Conservation (phyloP, 1,284 basidiomycete species). For the Rhodotorula sp. region DNA sequence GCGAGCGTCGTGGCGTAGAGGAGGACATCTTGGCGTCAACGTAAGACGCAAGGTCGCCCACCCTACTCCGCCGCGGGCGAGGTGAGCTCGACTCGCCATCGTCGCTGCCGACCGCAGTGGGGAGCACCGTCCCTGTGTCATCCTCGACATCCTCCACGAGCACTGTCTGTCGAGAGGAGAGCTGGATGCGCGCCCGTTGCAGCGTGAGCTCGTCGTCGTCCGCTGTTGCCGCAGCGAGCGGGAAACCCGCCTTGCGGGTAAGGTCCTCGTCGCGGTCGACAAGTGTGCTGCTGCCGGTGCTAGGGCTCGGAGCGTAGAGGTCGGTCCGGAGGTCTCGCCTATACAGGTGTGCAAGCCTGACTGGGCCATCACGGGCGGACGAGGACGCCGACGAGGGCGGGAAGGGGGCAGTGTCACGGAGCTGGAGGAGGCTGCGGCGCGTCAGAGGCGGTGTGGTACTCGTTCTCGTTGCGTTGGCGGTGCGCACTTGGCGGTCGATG, state of each 20-base stretch:
- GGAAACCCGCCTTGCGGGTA: neutral
- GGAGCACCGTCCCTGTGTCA: neutral
- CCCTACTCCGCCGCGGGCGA: slow-evolving; percentile 11
- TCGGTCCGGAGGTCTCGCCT: neutral
- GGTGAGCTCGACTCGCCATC: slow-evolving; percentile 27
- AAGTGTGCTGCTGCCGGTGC: slow-evolving; percentile 37
- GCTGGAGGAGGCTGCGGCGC: slow-evolving; percentile 15
- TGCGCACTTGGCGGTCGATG: neutral
- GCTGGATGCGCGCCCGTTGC: neutral
- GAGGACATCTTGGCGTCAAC: slow-evolving; percentile 22
- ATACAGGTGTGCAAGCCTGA: neutral
- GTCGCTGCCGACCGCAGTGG: neutral
- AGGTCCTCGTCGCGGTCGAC: slow-evolving; percentile 28
- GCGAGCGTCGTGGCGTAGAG: neutral
- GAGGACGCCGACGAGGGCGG: slow-evolving; percentile 5
- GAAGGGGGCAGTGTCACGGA: neutral
- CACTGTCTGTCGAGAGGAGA: neutral
- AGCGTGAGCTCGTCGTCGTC: neutral
- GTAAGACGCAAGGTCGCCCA: slow-evolving; percentile 26
- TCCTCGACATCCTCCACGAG: neutral
- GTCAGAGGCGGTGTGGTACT: slow-evolving; percentile 6
- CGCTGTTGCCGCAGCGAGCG: neutral
- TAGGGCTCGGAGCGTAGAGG: slow-evolving; percentile 27
- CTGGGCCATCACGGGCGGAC: neutral
- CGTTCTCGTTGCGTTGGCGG: too few relatives aligned